These are phyloP conservation scores for Andrographis paniculata DNA, from an alignment of 305 asterid species.

Conservation along the genomic window DNA sequence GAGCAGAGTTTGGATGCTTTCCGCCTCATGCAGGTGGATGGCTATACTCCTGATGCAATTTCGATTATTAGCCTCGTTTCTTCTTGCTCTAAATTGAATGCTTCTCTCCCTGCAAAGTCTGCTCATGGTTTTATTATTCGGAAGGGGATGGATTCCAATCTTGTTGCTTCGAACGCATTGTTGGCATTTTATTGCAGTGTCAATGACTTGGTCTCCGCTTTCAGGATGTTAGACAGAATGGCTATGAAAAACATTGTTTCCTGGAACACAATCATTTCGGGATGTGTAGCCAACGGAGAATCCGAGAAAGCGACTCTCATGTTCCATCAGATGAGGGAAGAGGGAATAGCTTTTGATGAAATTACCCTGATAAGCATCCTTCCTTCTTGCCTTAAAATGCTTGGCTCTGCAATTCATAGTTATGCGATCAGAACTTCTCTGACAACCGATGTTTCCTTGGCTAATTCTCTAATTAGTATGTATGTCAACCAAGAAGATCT, in stretches of 20 bases:
- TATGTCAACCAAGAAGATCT: slow-evolving; percentile 44
- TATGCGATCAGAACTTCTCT: slow-evolving; percentile 34
- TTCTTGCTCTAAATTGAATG: slow-evolving; percentile 40
- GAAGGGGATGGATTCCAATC: slow-evolving; percentile 26
- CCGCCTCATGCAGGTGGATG: slow-evolving; percentile 42
- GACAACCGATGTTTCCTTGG: slow-evolving; percentile 32
- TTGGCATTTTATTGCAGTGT: slow-evolving; percentile 36
- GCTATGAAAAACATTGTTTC: slow-evolving; percentile 30
- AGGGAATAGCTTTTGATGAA: slow-evolving; percentile 33
- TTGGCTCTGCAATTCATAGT: slow-evolving; percentile 47
- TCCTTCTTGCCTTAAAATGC: slow-evolving; percentile 31
- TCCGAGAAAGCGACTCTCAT: slow-evolving; percentile 31
- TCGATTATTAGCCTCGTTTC: slow-evolving; percentile 42
- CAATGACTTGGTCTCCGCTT: slow-evolving; percentile 28
- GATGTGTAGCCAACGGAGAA: slow-evolving; percentile 40
- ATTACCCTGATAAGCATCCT: slow-evolving; percentile 48
- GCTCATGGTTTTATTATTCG: slow-evolving; percentile 43
- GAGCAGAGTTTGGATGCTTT: slow-evolving; percentile 32
- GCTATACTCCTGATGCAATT: slow-evolving; percentile 45
- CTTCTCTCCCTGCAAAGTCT: slow-evolving; percentile 41
- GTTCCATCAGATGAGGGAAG: slow-evolving; percentile 38
- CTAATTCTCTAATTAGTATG: slow-evolving; percentile 63
- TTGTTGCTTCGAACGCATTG: slow-evolving; percentile 36
- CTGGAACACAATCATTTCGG: slow-evolving; percentile 59
- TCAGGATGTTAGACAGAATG: slow-evolving; percentile 36